Base-by-base conservation (phyloP, 495 filamentous ascomycete species). In the Cladorrhinum samala region DNA sequence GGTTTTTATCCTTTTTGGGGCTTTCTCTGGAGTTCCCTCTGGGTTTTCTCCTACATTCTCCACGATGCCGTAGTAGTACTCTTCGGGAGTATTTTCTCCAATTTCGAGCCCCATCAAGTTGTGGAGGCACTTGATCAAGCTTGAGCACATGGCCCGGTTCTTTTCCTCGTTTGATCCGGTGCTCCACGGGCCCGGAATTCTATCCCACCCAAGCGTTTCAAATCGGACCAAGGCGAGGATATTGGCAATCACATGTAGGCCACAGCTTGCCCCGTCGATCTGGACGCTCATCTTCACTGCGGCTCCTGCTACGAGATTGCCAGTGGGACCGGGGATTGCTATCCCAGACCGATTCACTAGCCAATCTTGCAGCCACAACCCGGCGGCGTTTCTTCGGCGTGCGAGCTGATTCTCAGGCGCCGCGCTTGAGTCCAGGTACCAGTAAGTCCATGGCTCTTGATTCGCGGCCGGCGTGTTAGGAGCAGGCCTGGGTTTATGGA, bases 161-260 rank as follows among this genome's bases (percentile, higher is more conserved):
- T 9, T 1, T 40, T 7, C 4, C 8, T 1, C 5, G 17, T n/a
- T 38, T 16, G 50, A 5, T 46, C 39, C 9, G 17, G 18, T 20
- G 25, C 24, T 39, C 43, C 17, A 40, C 43, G 19, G 33, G 23
- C 17, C 50, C 33, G 16, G 13, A 3, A 61, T 24, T 0, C 37
- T 37, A 1, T 60, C 2, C 60, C 60, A 65, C 1, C 59, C 54
- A 4, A 60, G 14, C 1, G 46, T 9, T 9, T 55, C 56, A 19
- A 51, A 58, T 7, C 54, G 53, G 19, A 57, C 5, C 37, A 59
- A 62, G 14, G 49, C 51, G 36, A 60, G 33, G 20, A 44, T 27
- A 21, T 60, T 59, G 9, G 48, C 54, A 6, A 65, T 54, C 3
- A 11, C 14, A 20, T 60, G 59, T 0, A 65, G 23, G 2, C 48